Base-by-base conservation (phyloP, 176 grass and related monocot genomes). In the Aechmea fasciata region DNA sequence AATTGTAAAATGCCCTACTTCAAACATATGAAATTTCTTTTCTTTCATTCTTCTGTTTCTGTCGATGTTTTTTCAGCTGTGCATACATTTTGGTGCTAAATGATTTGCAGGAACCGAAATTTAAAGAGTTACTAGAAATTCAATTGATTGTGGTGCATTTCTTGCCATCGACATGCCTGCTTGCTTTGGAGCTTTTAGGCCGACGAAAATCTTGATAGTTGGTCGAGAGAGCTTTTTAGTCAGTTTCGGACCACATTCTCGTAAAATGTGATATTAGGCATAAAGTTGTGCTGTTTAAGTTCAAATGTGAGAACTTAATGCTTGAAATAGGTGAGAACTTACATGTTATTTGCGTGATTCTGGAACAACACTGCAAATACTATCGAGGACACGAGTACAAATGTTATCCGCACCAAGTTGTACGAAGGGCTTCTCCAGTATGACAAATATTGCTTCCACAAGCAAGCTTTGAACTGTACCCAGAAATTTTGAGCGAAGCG, bases 361-460 rank as follows among this genome's bases (percentile, higher is more conserved):
- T 81, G 85, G 48, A 67, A 96, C 26, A 96, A 3, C 14, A 49
- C 57, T 17, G 77, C 80, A 20, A 87, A 83, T 18, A n/a, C 48
- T 49, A 87, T 47, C 22, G 63, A 69, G 0, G 63, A 11, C 0
- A 78, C 0, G 17, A 86, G 26, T 50, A 77, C 78, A 57, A 85
- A 90, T 13, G 80, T 28, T 54, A 83, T 83, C 47, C 91, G 75
- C 52, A 87, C 76, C 69, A 83, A 66, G 51, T 90, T 90, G 65
- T 96, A 96, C 28, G 83, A 81, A 78, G 91, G 87, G 70, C 62
- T 90, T 78, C 91, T 96, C 91, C 91, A 96, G 69, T 96, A 83
- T 3, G 84, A 96, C 57, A 90, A 73, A 28, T 54, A 72, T 65
- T 96, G 91, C 64, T 96, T 96, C 91, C 91, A 96, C 15, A 96